These are phyloP conservation scores for Plasmodium cynomolgi DNA, from an alignment of 169 alveolate genomes.

Conservation along the genomic window DNA sequence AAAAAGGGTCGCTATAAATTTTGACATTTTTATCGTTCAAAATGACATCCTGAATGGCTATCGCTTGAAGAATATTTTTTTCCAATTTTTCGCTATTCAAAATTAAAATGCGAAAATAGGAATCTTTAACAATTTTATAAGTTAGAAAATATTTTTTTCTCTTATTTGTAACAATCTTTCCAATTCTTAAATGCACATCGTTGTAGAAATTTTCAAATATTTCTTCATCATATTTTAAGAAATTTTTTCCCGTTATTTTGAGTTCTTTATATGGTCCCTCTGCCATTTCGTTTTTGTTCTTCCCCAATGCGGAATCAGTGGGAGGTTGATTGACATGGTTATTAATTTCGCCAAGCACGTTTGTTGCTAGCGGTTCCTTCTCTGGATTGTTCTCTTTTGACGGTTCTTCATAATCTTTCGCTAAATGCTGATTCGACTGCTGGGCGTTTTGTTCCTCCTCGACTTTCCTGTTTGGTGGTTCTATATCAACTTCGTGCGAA, in stretches of 20 bases:
- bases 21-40: constrained; percentile 61
- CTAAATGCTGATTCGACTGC: neutral
- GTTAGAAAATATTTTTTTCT: constrained; percentile 60
- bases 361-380: neutral
- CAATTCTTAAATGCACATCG: constrained; percentile 48
- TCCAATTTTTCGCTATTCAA: constrained; percentile 53
- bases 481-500: neutral
- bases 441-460: neutral
- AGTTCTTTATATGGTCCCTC: constrained; percentile 33
- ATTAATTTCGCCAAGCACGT: neutral
- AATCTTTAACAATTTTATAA: constrained; percentile 59
- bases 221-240: constrained; percentile 40
- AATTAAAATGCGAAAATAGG: constrained; percentile 59
- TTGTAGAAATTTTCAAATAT: constrained; percentile 24
- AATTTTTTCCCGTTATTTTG: constrained; percentile 8
- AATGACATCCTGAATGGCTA: constrained; percentile 64
- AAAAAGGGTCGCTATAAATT: constrained; percentile 50
- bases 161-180: constrained; percentile 62
- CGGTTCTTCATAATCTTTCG: neutral
- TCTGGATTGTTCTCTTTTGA: neutral
- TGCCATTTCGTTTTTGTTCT: neutral
- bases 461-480: neutral
- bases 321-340: neutral
- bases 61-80: constrained; percentile 45
- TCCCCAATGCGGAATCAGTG: neutral